Conservation (phyloP, 306 rosid genomes). For the Cucumis cinereus region DNA sequence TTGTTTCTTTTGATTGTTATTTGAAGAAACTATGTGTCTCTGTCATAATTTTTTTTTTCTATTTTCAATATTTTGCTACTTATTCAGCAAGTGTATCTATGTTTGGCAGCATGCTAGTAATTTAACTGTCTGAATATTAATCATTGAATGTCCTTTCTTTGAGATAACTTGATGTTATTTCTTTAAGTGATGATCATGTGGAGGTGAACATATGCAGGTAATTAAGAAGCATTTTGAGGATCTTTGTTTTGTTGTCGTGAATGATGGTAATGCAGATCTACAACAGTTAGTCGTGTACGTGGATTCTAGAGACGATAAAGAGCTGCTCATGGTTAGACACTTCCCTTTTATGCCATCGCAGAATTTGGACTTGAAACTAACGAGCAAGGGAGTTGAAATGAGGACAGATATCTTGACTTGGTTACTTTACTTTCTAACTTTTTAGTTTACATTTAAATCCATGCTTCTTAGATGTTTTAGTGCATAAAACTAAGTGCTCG, state of each 20-base stretch:
- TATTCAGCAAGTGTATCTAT: neutral
- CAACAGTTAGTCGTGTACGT: conserved; percentile 50
- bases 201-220: conserved; percentile 46
- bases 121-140: neutral
- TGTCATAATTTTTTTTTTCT: neutral
- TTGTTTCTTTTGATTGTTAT: neutral
- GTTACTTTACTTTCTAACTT: neutral
- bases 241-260: conserved; percentile 41
- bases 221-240: conserved; percentile 53
- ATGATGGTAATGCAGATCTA: conserved; percentile 33
- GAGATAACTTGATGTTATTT: neutral
- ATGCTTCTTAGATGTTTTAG: neutral
- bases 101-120: neutral
- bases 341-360: neutral
- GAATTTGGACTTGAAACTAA: neutral
- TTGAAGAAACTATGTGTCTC: neutral
- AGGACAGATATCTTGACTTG: neutral
- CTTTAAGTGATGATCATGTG: conserved; percentile 6
- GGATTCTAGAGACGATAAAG: conserved; percentile 56
- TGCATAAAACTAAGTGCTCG: neutral
- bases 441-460: neutral
- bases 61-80: neutral
- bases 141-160: neutral
- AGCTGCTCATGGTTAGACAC: conserved; percentile 52
- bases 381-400: neutral